A percentile compares a stretch with the other conserved stretches of the same genome.
Evolutionary conservation across 257 asterid genomes (phyloP).

Genomic region (Ajuga chamaepitys): DNA sequence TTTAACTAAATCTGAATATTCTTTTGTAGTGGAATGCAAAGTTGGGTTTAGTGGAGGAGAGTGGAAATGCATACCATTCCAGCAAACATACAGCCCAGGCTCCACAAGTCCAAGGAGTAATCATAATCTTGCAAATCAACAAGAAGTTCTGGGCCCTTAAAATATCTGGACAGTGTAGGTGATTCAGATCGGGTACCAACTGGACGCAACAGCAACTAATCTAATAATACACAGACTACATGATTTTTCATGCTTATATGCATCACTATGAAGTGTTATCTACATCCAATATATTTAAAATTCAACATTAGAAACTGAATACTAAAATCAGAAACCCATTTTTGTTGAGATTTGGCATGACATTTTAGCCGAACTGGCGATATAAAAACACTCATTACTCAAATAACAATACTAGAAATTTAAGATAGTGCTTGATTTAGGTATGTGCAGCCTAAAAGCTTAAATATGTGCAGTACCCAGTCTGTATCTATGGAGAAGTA

Average conservation of each 20-base stretch:
- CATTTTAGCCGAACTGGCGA: too few relatives aligned
- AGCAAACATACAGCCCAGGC: constrained; percentile 77
- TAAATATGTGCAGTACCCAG: too few relatives aligned
- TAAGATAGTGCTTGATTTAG: too few relatives aligned
- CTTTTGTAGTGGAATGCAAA: not conserved
- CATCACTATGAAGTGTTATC: not conserved
- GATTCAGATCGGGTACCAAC: not conserved
- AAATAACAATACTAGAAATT: too few relatives aligned
- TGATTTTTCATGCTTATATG: not conserved
- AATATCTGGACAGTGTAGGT: constrained; percentile 28
- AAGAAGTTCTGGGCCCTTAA: constrained; percentile 80
- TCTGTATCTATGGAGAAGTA: too few relatives aligned
- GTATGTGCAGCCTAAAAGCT: too few relatives aligned
- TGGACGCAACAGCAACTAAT: not conserved
- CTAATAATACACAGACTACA: not conserved
- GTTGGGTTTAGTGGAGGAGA: not conserved
- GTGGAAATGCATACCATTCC: constrained; percentile 46
- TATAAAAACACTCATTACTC: too few relatives aligned
- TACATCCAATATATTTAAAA: not conserved
- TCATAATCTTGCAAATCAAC: constrained; percentile 92
- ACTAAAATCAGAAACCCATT: too few relatives aligned
- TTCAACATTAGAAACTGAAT: too few relatives aligned
- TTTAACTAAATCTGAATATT: not conserved
- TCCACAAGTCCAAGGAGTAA: constrained; percentile 81
- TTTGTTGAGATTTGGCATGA: too few relatives aligned